These are phyloP conservation scores for Pythium insidiosum DNA, from an alignment of 352 stramenopile species.

Conservation along the genomic window DNA sequence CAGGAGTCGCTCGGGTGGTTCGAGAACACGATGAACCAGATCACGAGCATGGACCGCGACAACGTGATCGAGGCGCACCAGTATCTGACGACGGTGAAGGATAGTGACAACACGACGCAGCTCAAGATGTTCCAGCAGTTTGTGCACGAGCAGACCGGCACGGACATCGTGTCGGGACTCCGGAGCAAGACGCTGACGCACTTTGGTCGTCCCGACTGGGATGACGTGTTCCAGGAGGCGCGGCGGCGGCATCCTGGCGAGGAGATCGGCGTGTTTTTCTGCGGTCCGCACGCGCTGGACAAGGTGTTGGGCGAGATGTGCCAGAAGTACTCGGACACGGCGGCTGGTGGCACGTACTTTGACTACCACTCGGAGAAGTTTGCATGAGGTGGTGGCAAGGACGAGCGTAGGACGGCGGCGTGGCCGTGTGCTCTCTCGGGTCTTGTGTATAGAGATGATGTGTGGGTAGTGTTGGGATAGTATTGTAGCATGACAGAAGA, in stretches of 20 bases:
- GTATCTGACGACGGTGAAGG: conserved; percentile 77
- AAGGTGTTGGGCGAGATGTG: conserved; percentile 65
- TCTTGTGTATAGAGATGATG: too few species aligned
- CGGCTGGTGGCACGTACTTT: conserved; percentile 48
- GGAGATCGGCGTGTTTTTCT: conserved; percentile 86
- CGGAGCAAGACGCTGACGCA: conserved; percentile 78
- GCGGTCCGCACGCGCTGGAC: conserved; percentile 71
- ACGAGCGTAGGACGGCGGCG: too few species aligned
- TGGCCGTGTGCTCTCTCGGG: too few species aligned
- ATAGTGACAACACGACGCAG: conserved; percentile 58
- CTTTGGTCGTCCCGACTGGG: conserved; percentile 83
- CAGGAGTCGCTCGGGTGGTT: conserved; percentile 83
- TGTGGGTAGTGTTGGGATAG: too few species aligned
- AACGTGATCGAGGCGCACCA: conserved; percentile 78
- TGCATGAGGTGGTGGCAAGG: conserved; percentile 21
- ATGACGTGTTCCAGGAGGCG: conserved; percentile 58
- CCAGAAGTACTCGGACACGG: conserved; percentile 51
- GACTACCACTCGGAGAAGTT: conserved; percentile 86
- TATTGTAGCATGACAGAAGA: too few species aligned
- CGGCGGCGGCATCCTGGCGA: conserved; percentile 37
- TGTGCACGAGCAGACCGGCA: conserved; percentile 62
- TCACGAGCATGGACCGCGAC: conserved; percentile 64
- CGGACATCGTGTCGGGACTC: conserved; percentile 75
- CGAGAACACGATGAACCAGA: conserved; percentile 80
- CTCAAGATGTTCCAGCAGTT: conserved; percentile 85